Percentiles rank a stretch among this genome's conserved stretches.
phyloP scores from a whole-genome alignment of 371 early-diverging fungal species.

The Amoeboaphelidium protococcarum region DNA sequence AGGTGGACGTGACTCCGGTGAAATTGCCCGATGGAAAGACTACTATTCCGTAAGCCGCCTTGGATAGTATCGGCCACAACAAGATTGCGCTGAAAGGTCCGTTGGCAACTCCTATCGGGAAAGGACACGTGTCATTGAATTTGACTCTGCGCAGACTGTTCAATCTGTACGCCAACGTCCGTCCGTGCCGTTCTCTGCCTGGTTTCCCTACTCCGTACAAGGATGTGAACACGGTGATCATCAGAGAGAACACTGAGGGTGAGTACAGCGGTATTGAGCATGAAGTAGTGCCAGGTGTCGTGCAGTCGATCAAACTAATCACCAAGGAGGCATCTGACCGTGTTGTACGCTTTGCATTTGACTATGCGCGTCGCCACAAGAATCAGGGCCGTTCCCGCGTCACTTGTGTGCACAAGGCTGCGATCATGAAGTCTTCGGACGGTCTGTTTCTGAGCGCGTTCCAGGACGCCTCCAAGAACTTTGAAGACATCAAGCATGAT shows the following conservation, averaged over 20 bases:
- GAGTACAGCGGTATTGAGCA: constrained; percentile 97
- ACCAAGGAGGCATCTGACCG: constrained; percentile 82
- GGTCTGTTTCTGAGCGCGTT: constrained; percentile 86
- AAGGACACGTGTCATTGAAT: constrained; percentile 94
- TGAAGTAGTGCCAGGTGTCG: constrained; percentile 75
- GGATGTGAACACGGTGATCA: constrained; percentile 86
- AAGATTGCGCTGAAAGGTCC: constrained; percentile 76
- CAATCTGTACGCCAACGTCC: constrained; percentile 92
- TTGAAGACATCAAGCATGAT: constrained; percentile 71
- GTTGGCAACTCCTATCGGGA: constrained; percentile 89
- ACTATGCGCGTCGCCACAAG: constrained; percentile 67
- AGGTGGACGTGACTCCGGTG: constrained; percentile 77
- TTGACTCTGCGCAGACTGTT: constrained; percentile 82
- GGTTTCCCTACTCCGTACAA: constrained; percentile 88
- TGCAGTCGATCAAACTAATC: constrained; percentile 94
- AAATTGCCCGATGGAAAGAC: constrained; percentile 53
- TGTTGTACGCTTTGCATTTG: constrained; percentile 72
- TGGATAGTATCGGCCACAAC: constrained; percentile 67
- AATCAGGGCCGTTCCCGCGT: constrained; percentile 67
- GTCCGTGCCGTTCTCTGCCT: constrained; percentile 79
- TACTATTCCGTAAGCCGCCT: constrained; percentile 68
- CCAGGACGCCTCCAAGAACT: constrained; percentile 49
- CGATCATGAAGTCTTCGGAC: constrained; percentile 50
- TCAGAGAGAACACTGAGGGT: constrained; percentile 97
- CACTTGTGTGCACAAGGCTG: constrained; percentile 76